A percentile compares a stretch with the other conserved stretches of the same genome.
These are phyloP conservation scores for Apiotrichum akiyoshidainum DNA, from an alignment of 1,284 basidiomycete species.

Conservation along the genomic window DNA sequence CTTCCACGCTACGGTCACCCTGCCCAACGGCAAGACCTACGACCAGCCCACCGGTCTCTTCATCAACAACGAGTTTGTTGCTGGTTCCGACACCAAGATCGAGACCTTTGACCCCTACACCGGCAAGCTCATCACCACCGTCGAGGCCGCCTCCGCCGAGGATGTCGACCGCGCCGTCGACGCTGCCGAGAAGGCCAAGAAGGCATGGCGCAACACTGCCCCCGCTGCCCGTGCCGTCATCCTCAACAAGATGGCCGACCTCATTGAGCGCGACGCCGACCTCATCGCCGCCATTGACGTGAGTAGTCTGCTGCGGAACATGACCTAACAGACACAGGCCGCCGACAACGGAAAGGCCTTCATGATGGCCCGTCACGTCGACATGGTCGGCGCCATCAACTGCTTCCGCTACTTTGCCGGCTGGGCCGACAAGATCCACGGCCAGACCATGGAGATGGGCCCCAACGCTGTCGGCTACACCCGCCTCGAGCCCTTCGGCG, in stretches of 20 bases:
- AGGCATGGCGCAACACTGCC: constrained; percentile 59
- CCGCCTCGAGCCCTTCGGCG: constrained; percentile 87
- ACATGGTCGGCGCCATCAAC: constrained; percentile 75
- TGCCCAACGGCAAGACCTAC: constrained; percentile 4
- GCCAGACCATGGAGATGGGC: constrained; percentile 43
- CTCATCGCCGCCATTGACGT: constrained; percentile 74
- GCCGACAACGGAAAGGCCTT: constrained; percentile 79
- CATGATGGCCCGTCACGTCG: constrained; percentile 73
- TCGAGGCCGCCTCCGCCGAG: constrained; percentile 41
- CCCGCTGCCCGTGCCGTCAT: constrained; percentile 68
- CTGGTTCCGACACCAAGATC: constrained; percentile 27
- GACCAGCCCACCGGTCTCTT: constrained; percentile 4
- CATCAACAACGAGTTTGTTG: constrained; percentile 35
- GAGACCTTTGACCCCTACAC: constrained; percentile 54
- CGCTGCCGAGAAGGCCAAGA: constrained; percentile 74
- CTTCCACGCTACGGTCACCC: neutral
- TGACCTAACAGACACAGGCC: constrained; percentile 29
- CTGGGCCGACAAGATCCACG: constrained; percentile 65
- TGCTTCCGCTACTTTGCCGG: constrained; percentile 75
- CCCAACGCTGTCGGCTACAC: constrained; percentile 76
- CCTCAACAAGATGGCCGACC: constrained; percentile 79
- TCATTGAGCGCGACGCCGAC: constrained; percentile 74
- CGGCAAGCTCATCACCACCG: constrained; percentile 48
- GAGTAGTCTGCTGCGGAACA: constrained; percentile 24
- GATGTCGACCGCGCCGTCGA: constrained; percentile 79